Evolutionary conservation across 2,329 filamentous ascomycete genomes (phyloP).

Genomic region (Claviceps quebecensis): DNA sequence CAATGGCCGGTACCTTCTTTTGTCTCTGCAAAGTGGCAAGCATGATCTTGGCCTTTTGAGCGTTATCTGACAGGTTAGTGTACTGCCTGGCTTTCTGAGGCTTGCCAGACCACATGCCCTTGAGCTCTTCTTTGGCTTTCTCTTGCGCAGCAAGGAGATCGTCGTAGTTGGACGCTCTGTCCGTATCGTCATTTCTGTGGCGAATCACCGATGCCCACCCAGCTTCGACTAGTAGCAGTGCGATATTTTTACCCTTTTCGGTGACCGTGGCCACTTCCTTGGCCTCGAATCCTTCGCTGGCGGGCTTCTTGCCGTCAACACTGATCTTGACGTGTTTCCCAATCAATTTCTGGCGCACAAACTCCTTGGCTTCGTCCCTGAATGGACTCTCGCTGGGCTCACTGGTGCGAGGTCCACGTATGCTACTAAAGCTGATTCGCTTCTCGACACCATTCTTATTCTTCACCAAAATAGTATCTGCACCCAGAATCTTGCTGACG

Average conservation of each 20-base stretch:
- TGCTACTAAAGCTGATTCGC: conserved; percentile 81
- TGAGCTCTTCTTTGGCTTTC: conserved; percentile 70
- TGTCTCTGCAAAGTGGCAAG: conserved; percentile 76
- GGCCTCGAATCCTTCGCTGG: conserved; percentile 81
- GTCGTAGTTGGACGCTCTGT: conserved; percentile 89
- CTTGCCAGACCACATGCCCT: conserved; percentile 93
- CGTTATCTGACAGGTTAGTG: conserved; percentile 77
- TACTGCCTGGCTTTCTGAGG: conserved; percentile 69
- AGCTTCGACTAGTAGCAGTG: conserved; percentile 71
- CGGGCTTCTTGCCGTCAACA: conserved; percentile 82
- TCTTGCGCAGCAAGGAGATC: conserved; percentile 70
- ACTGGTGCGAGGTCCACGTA: conserved; percentile 79
- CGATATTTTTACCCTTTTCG: conserved; percentile 75
- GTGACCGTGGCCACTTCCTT: conserved; percentile 86
- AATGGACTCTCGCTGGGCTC: conserved; percentile 82
- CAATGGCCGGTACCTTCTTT: conserved; percentile 81
- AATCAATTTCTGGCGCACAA: conserved; percentile 81
- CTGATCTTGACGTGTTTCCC: conserved; percentile 87
- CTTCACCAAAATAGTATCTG: conserved; percentile 77
- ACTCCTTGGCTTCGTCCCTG: conserved; percentile 89
- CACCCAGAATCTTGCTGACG: conserved; percentile 73
- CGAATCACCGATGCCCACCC: conserved; percentile 90
- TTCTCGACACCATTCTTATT: conserved; percentile 78
- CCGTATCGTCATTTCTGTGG: conserved; percentile 86
- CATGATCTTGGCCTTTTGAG: conserved; percentile 93